Evolutionary conservation across 2,329 filamentous ascomycete species (phyloP).

Genomic region (Xylaria hypoxylon): DNA sequence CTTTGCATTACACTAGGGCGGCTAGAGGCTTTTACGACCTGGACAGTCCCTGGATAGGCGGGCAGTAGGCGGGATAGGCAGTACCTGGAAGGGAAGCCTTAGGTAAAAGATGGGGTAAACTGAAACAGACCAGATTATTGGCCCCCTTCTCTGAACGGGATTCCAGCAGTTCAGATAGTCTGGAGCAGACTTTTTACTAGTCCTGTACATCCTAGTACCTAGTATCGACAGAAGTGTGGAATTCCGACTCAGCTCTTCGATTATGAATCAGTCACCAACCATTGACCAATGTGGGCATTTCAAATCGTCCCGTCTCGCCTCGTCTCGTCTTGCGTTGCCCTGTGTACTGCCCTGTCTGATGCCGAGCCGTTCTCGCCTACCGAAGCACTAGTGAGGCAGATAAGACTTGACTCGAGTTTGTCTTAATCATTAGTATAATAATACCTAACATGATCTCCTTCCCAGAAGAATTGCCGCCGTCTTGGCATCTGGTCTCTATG

Average conservation of each 20-base stretch:
- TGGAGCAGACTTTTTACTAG: constrained; percentile 3
- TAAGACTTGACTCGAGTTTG: not conserved
- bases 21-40: constrained; percentile 12
- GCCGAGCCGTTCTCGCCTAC: not conserved
- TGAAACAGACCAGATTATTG: constrained; percentile 21
- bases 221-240: too few relatives aligned
- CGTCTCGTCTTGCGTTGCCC: too few relatives aligned
- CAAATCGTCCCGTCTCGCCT: constrained; percentile 11
- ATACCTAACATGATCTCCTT: not conserved
- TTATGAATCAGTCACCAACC: constrained; percentile 22
- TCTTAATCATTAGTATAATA: not conserved
- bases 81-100: constrained; percentile 1
- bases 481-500: too few relatives aligned
- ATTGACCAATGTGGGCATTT: constrained; percentile 20
- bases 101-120: constrained; percentile 30
- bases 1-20: constrained; percentile 14
- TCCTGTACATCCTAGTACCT: not conserved
- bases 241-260: not conserved
- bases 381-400: not conserved
- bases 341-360: not conserved
- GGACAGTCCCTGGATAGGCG: constrained; percentile 1
- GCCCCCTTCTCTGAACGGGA: constrained; percentile 10
- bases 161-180: constrained; percentile 17
- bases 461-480: too few relatives aligned
- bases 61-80: too few relatives aligned